These are phyloP conservation scores for Tylopilus intermedius DNA, from an alignment of 768 basidiomycete species.

Conservation along the genomic window DNA sequence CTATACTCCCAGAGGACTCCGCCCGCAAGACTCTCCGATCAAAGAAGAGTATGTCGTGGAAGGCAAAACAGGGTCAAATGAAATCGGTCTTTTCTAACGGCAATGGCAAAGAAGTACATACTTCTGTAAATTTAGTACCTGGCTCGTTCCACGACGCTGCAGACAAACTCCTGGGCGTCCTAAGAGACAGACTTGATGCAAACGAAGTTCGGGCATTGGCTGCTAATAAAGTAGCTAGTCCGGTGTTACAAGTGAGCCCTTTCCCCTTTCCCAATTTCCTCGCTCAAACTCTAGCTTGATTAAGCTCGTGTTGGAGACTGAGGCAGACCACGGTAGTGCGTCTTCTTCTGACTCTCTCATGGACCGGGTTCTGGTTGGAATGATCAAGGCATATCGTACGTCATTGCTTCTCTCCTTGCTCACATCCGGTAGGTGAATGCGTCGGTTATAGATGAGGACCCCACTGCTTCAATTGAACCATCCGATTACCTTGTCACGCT, in stretches of 20 bases:
- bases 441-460: constrained; percentile 35
- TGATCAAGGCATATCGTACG: constrained; percentile 64
- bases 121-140: constrained; percentile 32
- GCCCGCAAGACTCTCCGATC: constrained; percentile 55
- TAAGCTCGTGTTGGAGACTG: constrained; percentile 80
- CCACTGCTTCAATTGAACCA: constrained; percentile 38
- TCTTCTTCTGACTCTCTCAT: constrained; percentile 67
- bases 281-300: constrained; percentile 6
- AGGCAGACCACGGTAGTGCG: constrained; percentile 59
- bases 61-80: constrained; percentile 74
- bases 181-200: constrained; percentile 50
- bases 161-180: constrained; percentile 41
- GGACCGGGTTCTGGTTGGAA: constrained; percentile 74
- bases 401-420: constrained; percentile 8
- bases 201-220: constrained; percentile 79
- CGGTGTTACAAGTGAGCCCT: constrained; percentile 59
- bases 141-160: constrained; percentile 45
- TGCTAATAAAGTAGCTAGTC: constrained; percentile 71
- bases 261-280: constrained; percentile 1
- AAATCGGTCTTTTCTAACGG: constrained; percentile 65
- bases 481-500: constrained; percentile 81
- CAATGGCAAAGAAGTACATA: constrained; percentile 35
- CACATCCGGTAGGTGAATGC: background rate
- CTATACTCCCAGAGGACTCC: constrained; percentile 39
- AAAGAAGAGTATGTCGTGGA: constrained; percentile 80